Evolutionary conservation across 1,139 yeast species (phyloP), one percentile per base, ranked within the genome.

Genomic region (Oligophagozyma castellii): DNA sequence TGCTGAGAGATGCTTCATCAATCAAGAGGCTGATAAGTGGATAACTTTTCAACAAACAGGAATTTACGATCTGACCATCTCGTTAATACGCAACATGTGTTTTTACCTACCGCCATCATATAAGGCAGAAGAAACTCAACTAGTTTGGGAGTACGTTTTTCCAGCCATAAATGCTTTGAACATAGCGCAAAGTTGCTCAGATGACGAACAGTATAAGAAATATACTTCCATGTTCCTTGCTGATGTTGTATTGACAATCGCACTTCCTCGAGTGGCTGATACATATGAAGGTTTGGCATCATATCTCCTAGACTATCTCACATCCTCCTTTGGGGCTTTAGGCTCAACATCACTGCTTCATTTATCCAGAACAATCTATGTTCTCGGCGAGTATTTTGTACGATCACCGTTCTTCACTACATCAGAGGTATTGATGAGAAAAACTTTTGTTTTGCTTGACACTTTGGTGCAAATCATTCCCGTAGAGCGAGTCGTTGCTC

Each of bases 51-150:
- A 34, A 4, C 40, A 41, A 14, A 36, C 47, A 3, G 55, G 55
- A 3, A 29, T 51, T 10, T 44, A 38, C 24, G 31, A 35, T 7
- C 27, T 47, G 13, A 43, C 38, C 30, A 47, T 47, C 27, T 47
- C 51, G 1, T 31, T 42, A 2, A 26, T 50, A 14, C 33, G 30
- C 4, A 43, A 40, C 28, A 34, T 51, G 38, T 41, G 48, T 27
- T 48, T 40, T 26, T 42, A 33, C 19, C 23, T 48, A 4, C 56
- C 56, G 8, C 55, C 55, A 3, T 29, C 44, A 8, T 39, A 40
- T 23, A 31, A 38, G 6, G 30, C 42, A 4, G 23, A 33, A 5
- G 37, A 39, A 2, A 39, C 47, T 1, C 20, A 36, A 15, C 16
- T 12, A 12, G 37, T 48, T 3, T 41, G 45, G 45, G 27, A 27